A percentile compares a stretch with the other conserved stretches of the same genome.
Conservation (phyloP, 768 basidiomycete genomes). For the Kwoniella europaea region DNA sequence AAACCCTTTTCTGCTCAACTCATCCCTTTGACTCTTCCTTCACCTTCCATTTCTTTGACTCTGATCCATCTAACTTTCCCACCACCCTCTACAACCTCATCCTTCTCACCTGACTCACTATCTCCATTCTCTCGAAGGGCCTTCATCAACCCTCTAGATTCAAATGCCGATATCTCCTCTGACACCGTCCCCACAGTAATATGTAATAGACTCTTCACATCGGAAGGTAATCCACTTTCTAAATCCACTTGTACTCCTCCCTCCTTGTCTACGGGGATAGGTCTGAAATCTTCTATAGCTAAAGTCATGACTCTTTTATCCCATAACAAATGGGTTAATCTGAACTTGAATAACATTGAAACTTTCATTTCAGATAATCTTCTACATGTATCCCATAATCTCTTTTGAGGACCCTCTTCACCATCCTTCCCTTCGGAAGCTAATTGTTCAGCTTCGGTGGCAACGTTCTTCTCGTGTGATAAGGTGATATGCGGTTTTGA, state of each 20-base stretch:
- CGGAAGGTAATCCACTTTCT: conserved; percentile 62
- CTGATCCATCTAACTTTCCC: conserved; percentile 37
- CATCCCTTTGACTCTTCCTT: conserved; percentile 56
- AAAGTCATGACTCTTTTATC: conserved; percentile 80
- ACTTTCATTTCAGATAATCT: conserved; percentile 57
- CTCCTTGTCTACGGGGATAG: conserved; percentile 17
- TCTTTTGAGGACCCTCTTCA: conserved; percentile 32
- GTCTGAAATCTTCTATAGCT: conserved; percentile 67
- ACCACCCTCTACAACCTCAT: conserved; percentile 37
- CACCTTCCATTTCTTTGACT: conserved; percentile 34
- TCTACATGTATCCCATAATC: conserved; percentile 66
- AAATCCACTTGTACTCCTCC: conserved; percentile 44
- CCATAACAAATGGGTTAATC: conserved; percentile 70
- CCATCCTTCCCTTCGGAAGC: conserved; percentile 2
- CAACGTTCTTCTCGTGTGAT: conserved; percentile 68
- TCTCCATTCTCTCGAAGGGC: conserved; percentile 21
- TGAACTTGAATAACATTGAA: conserved; percentile 68
- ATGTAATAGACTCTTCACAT: conserved; percentile 68
- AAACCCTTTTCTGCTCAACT: not conserved
- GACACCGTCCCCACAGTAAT: conserved; percentile 81
- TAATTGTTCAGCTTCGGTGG: conserved; percentile 42
- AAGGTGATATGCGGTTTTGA: conserved; percentile 82
- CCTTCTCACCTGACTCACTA: conserved; percentile 48
- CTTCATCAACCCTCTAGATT: conserved; percentile 64
- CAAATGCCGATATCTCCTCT: conserved; percentile 66